phyloP scores from a whole-genome alignment of 2,329 filamentous ascomycete genomes.

The Colletotrichum aenigma region DNA sequence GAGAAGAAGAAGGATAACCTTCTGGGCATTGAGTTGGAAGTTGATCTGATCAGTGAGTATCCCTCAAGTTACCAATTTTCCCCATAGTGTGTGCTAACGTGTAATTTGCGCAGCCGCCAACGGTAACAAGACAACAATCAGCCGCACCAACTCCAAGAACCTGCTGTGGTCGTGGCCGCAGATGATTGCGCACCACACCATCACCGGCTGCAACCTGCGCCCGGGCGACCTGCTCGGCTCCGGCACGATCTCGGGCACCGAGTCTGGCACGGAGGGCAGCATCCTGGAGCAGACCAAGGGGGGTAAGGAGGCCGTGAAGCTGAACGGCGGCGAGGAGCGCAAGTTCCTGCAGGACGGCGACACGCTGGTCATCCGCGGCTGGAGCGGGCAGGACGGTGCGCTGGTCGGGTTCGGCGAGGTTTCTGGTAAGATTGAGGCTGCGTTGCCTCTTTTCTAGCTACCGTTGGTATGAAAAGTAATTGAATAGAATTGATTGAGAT shows the following conservation, averaged over 20 bases:
- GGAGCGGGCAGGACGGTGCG: conserved; percentile 67
- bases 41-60: conserved; percentile 43
- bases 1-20: conserved; percentile 54
- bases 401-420: conserved; percentile 81
- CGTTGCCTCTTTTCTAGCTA: conserved; percentile 32
- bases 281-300: conserved; percentile 74
- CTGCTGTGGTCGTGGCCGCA: conserved; percentile 83
- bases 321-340: conserved; percentile 69
- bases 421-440: conserved; percentile 58
- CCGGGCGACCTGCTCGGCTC: conserved; percentile 78
- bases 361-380: conserved; percentile 68
- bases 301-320: conserved; percentile 67
- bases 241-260: conserved; percentile 74
- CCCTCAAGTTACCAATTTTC: no score
- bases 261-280: conserved; percentile 68
- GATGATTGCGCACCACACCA: conserved; percentile 82
- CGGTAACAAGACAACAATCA: conserved; percentile 31
- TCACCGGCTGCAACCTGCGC: conserved; percentile 76
- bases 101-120: conserved; percentile 25
- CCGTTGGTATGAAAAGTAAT: not conserved
- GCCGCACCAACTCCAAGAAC: conserved; percentile 35
- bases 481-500: not conserved
- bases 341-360: conserved; percentile 79
- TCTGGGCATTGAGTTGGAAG: conserved; percentile 40
- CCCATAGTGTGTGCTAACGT: not conserved